phyloP scores from a whole-genome alignment of 768 basidiomycete genomes.

The Leucocoprinus leucothites region DNA sequence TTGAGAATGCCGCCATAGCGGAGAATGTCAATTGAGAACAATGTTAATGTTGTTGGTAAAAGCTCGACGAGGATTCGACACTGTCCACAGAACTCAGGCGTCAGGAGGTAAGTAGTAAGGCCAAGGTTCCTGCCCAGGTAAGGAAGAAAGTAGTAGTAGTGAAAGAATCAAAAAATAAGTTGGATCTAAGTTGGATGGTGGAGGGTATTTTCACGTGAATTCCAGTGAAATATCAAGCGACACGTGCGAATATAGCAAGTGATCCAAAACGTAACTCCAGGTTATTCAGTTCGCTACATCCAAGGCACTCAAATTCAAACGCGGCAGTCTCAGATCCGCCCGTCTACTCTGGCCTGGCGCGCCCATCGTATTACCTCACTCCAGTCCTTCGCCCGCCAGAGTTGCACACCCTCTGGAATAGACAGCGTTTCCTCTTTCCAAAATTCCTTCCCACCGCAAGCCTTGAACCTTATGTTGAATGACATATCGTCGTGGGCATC shows the following conservation, averaged over 20 bases:
- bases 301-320: too few species aligned
- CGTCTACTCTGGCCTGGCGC: conserved; percentile 20
- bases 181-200: neutral
- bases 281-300: too few species aligned
- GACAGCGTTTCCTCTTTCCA: conserved; percentile 53
- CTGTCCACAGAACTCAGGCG: too few species aligned
- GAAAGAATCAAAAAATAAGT: neutral
- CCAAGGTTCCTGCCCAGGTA: too few species aligned
- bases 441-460: conserved; percentile 47
- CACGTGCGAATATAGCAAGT: neutral
- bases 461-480: conserved; percentile 47
- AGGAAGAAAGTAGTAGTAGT: too few species aligned
- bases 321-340: conserved; percentile 9
- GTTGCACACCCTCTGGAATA: conserved; percentile 45
- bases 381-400: conserved; percentile 65
- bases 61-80: too few species aligned
- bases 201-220: conserved; percentile 1
- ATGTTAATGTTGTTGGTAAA: too few species aligned
- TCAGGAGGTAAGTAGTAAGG: too few species aligned
- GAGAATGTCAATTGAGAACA: neutral
- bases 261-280: too few species aligned
- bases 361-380: conserved; percentile 51
- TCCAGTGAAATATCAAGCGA: neutral
- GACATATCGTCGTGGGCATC: conserved; percentile 50
- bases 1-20: conserved; percentile 31